phyloP scores from a whole-genome alignment of 192 early-diverging fungal genomes.

The Umbelopsis sp. region DNA sequence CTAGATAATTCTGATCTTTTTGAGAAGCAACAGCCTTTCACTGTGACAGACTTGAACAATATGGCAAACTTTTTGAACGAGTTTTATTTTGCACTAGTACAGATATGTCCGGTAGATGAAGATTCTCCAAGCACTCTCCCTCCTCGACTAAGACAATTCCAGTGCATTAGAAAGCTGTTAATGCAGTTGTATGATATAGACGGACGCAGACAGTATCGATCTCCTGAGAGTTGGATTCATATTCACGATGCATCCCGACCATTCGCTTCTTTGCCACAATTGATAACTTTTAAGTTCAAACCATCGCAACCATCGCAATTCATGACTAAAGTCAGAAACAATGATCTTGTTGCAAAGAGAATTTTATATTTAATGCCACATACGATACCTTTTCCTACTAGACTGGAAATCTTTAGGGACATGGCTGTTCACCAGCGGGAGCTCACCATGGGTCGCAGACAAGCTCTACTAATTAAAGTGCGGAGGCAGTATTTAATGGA shows the following conservation, averaged over 20 bases:
- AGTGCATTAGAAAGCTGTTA: constrained; percentile 57
- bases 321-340: constrained; percentile 40
- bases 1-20: constrained; percentile 68
- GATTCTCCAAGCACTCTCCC: constrained; percentile 24
- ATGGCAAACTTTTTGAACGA: constrained; percentile 64
- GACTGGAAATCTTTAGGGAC: constrained; percentile 85
- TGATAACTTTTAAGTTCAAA: constrained; percentile 32
- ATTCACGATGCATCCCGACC: constrained; percentile 32
- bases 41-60: constrained; percentile 47
- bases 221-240: constrained; percentile 64
- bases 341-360: constrained; percentile 48
- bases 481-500: constrained; percentile 68
- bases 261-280: constrained; percentile 33
- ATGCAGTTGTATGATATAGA: constrained; percentile 71
- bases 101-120: constrained; percentile 30
- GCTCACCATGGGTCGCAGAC: constrained; percentile 26
- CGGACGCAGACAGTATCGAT: constrained; percentile 60
- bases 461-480: constrained; percentile 47
- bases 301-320: constrained; percentile 42
- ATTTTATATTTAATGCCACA: constrained; percentile 85
- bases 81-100: constrained; percentile 64
- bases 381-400: constrained; percentile 83
- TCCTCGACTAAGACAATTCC: constrained; percentile 36
- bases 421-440: constrained; percentile 66
- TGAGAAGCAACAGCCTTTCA: constrained; percentile 59